Evolutionary conservation across 2,329 filamentous ascomycete genomes (phyloP).

Genomic region (Arthrocladium fulminans): DNA sequence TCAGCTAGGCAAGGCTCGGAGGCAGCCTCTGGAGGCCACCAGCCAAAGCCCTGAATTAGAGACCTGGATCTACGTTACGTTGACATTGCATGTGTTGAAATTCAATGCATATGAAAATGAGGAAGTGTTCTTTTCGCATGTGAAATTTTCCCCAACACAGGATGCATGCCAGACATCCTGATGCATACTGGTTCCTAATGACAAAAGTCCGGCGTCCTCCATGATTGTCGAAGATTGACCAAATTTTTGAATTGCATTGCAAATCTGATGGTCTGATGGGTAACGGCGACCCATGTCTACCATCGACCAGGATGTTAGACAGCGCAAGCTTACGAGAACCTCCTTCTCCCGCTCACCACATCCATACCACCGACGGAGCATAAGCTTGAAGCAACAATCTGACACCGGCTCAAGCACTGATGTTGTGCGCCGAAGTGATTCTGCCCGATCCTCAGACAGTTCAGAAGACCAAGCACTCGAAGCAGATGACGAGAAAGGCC

Average conservation of each 20-base stretch:
- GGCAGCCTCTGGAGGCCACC: too few relatives aligned
- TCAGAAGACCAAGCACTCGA: constrained; percentile 88
- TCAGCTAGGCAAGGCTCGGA: too few relatives aligned
- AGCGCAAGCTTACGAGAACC: constrained; percentile 8
- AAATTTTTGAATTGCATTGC: background rate
- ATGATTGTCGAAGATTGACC: constrained; percentile 1
- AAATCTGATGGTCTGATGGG: background rate
- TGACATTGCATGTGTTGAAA: too few relatives aligned
- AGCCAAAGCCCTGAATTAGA: too few relatives aligned
- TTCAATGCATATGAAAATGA: background rate
- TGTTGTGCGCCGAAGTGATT: constrained; percentile 5
- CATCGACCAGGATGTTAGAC: constrained; percentile 8
- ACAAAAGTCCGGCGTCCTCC: background rate
- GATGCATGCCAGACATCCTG: constrained; percentile 8
- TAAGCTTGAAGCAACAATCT: constrained; percentile 10
- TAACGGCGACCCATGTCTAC: constrained; percentile 15
- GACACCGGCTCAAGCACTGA: constrained; percentile 9
- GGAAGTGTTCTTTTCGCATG: constrained; percentile 11
- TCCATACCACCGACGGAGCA: constrained; percentile 23
- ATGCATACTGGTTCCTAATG: background rate
- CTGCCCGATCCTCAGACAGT: constrained; percentile 13
- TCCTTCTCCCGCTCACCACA: constrained; percentile 23
- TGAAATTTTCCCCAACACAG: constrained; percentile 13
- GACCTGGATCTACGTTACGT: too few relatives aligned
- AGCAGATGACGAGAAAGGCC: constrained; percentile 78